Conservation (phyloP, 1,139 yeast species). For the Suhomyces bokatorum region DNA sequence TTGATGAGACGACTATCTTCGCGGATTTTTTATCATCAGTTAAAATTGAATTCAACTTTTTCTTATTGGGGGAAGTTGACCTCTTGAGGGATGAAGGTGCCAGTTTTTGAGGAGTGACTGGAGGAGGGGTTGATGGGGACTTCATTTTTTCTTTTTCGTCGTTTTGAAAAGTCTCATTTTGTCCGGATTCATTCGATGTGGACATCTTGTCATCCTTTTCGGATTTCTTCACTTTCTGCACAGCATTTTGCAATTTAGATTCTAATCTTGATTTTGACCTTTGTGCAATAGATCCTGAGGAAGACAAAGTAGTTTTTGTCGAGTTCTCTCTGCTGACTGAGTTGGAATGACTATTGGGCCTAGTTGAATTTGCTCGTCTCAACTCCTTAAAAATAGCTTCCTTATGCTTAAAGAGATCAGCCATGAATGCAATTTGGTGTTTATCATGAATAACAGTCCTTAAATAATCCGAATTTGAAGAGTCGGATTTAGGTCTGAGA, state of each 20-base stretch:
- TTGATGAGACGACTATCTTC: conserved; percentile 27
- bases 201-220: neutral
- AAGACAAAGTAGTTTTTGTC: neutral
- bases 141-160: neutral
- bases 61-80: conserved; percentile 44
- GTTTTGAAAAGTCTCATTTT: neutral
- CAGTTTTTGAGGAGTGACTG: conserved; percentile 21
- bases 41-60: conserved; percentile 31
- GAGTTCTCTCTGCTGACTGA: conserved; percentile 12
- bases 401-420: conserved; percentile 62
- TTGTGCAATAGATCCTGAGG: conserved; percentile 15
- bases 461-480: conserved; percentile 16
- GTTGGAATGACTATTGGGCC: conserved; percentile 9
- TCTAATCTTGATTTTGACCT: conserved; percentile 35
- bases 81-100: conserved; percentile 31
- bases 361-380: conserved; percentile 39
- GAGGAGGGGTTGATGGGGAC: conserved; percentile 20
- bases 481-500: conserved; percentile 51
- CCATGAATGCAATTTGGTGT: conserved; percentile 57
- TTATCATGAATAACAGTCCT: conserved; percentile 50
- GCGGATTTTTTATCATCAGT: conserved; percentile 20
- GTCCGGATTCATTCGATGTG: too few species aligned
- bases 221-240: conserved; percentile 16
- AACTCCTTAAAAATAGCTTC: conserved; percentile 55
- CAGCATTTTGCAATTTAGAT: conserved; percentile 33